Evolutionary conservation across 2,329 filamentous ascomycete genomes (phyloP), one percentile per base, ranked within the genome.

Genomic region (Nothophoma quercina): DNA sequence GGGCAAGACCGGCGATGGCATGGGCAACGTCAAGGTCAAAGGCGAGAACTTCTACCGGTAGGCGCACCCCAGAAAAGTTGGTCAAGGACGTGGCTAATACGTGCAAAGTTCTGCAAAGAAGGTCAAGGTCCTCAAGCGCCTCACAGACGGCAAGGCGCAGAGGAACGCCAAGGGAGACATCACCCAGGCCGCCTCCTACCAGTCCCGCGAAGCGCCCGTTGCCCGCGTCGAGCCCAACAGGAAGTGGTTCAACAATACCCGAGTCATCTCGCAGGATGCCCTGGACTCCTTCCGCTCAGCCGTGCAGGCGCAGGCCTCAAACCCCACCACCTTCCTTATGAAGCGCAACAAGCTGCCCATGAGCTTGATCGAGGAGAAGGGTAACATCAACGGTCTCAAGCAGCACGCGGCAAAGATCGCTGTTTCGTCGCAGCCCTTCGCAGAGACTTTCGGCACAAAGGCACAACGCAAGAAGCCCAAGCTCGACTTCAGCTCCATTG

Each of bases 261-360:
- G 95, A 68, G 86, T 88, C 35, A 96, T 97, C 69, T 91, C 89
- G 1, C 93, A 97, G 73, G 91, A 96, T 72, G 90, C 91, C 3
- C 82, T 98, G 58, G 85, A 85, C 35, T 87, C 90, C 2, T 99
- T 99, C 78, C 87, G 95, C 57, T 88, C 93, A 55, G 95, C 95
- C 21, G 93, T 99, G 77, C 90, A 90, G 33, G 92, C 96, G 75
- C 90, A 93, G 75, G 88, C 90, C 44, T 87, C 88, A 15, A 92
- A 99, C 70, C 95, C 95, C 0, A 97, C 96, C 75, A 88, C 90
- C 55, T 95, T 96, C 55, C 85, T 98, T n/a, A 82, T 99, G 60
- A 97, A 97, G 80, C 89, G 90, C 63, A 98, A 98, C 77, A 98
- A 98, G 80, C 83, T 99, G 40, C 95, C 95, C 32, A 93, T 99